phyloP scores from a whole-genome alignment of 306 rosid species.

The Cotoneaster glaucophyllus region DNA sequence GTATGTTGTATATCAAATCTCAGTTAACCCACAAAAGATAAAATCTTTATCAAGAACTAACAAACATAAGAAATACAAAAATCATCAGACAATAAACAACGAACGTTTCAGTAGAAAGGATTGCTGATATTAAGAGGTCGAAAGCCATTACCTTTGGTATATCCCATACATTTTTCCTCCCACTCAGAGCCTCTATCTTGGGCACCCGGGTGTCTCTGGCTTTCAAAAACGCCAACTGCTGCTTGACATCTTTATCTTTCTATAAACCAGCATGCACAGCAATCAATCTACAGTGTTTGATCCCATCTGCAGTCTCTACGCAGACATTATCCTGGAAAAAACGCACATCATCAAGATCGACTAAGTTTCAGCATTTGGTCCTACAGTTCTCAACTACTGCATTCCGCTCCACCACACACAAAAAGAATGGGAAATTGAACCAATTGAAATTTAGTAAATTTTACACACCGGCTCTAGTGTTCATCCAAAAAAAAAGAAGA shows the following conservation, averaged over 20 bases:
- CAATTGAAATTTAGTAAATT: background rate
- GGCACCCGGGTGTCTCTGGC: conserved; percentile 61
- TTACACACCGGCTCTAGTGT: background rate
- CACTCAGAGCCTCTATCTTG: conserved; percentile 58
- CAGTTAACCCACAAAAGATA: background rate
- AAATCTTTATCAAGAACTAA: background rate
- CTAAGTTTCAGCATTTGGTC: conserved; percentile 16
- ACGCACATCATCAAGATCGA: conserved; percentile 8
- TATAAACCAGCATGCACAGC: conserved; percentile 94
- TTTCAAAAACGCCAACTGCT: conserved; percentile 62
- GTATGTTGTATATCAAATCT: background rate
- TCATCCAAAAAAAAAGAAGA: background rate
- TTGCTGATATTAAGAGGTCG: background rate
- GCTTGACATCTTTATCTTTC: conserved; percentile 50
- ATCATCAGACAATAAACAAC: background rate
- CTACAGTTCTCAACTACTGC: conserved; percentile 10
- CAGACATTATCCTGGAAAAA: conserved; percentile 62
- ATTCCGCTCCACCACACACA: background rate
- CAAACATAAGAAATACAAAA: background rate
- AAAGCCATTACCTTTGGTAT: conserved; percentile 64
- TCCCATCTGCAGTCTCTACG: conserved; percentile 50
- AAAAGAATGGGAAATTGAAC: background rate
- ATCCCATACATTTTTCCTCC: conserved; percentile 69
- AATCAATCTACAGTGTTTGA: conserved; percentile 61
- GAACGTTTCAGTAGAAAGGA: background rate